Base-by-base conservation (phyloP, 2,329 filamentous ascomycete species). In the Botrytis tulipae region DNA sequence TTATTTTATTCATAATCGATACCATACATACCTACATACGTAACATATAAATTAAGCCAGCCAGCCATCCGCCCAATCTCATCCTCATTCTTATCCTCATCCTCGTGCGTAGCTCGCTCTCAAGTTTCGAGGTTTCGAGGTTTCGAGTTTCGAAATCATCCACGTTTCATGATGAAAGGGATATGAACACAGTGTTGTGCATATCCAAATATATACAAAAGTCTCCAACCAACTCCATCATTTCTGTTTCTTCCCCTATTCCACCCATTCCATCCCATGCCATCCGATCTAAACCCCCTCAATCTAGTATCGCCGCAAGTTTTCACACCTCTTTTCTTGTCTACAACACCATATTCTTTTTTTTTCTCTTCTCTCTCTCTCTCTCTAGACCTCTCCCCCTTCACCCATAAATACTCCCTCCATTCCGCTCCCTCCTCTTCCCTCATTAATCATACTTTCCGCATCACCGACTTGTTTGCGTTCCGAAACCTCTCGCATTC, bases 401-500 rank as follows among this genome's bases (percentile, higher is more conserved):
- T 79, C 75, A 12, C 79, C 80, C 65, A 74, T 77, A 76, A 82
- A 82, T n/a, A 82, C 77, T 10, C 80, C 80, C 68, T 80, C 74
- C 54, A 76, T 77, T 10, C 80, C 79, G 67, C 75, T 76, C 29
- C 77, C 75, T 29, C 76, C 76, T 57, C 69, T 73, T 4, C 80
- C 80, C 70, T 81, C 84, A 79, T 92, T 90, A 79, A 95, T 87
- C 85, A 94, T 87, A 81, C 89, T 90, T 83, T 93, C 93, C 73
- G 91, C 91, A 84, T 98, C 95, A 76, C 94, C 95, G 73, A 97
- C 95, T 84, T 98, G 95, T 83, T 93, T 92, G 77, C 95, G 87
- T 84, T 95, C 93, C 74, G 92, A 93, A 74, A 98, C 87, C 83
- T 97, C 95, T 76, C 78, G 84, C 77, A 86, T 87, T 16, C 42